A percentile compares a stretch with the other conserved stretches of the same genome.
phyloP scores from a whole-genome alignment of 2,329 filamentous ascomycete genomes.

The Penicillium sp. region DNA sequence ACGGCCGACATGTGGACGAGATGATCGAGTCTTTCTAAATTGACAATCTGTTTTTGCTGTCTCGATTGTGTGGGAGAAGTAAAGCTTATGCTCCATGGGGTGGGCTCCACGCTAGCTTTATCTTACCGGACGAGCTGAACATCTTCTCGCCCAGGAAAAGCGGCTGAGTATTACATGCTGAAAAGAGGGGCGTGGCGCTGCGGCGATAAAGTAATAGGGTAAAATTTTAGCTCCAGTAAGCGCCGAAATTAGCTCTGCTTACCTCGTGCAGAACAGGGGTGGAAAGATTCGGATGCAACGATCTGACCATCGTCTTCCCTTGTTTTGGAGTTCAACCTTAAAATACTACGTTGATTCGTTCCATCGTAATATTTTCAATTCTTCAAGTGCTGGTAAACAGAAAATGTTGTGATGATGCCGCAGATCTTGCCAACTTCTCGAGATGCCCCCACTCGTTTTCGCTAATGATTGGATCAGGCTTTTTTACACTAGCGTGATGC shows the following conservation, averaged over 20 bases:
- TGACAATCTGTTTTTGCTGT: neutral
- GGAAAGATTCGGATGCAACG: neutral
- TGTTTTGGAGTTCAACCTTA: no score
- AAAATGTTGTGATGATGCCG: neutral
- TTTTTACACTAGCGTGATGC: no score
- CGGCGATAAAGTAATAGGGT: neutral
- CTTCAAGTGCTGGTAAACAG: no score
- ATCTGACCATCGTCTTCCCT: no score
- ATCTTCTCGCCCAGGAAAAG: neutral
- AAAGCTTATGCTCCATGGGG: no score
- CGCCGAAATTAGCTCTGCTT: neutral
- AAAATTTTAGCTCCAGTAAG: neutral
- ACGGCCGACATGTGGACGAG: neutral
- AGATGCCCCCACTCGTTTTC: neutral
- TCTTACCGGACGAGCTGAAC: neutral
- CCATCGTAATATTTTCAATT: no score
- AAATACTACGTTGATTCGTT: no score
- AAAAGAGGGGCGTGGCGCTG: constrained; percentile 1
- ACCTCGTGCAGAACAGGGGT: neutral
- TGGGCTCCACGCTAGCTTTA: constrained; percentile 1
- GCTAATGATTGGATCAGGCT: neutral
- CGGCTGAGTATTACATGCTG: constrained; percentile 1
- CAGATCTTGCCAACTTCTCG: neutral
- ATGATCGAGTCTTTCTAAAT: neutral
- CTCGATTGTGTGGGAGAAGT: neutral